Evolutionary conservation across 306 rosid genomes (phyloP).

Genomic region (Trichosanthes truncata): DNA sequence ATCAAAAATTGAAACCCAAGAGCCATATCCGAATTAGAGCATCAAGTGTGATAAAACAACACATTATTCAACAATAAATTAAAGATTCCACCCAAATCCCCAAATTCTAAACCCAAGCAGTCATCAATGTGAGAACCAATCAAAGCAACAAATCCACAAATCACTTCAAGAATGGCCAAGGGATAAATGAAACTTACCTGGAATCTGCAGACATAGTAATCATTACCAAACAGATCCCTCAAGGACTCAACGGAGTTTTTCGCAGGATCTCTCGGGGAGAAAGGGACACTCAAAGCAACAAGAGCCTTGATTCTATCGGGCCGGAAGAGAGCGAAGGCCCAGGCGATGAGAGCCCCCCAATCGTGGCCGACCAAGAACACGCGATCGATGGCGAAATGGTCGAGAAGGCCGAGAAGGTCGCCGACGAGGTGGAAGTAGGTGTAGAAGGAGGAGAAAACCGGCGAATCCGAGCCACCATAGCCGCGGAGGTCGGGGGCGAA

Average conservation of each 20-base stretch:
- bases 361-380: constrained; percentile 18
- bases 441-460: background rate
- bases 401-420: constrained; percentile 16
- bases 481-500: constrained; percentile 18
- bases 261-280: background rate
- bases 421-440: constrained; percentile 5
- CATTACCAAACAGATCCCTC: constrained; percentile 1
- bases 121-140: too few species aligned
- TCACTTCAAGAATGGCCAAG: background rate
- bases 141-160: background rate
- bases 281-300: constrained; percentile 5
- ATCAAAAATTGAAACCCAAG: background rate
- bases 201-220: constrained; percentile 8
- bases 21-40: background rate
- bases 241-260: background rate
- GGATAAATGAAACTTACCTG: background rate
- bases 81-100: too few species aligned
- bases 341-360: constrained; percentile 7
- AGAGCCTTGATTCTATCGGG: constrained; percentile 15
- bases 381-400: constrained; percentile 3
- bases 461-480: constrained; percentile 1
- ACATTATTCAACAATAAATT: background rate
- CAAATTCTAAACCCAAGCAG: too few species aligned
- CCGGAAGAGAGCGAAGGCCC: constrained; percentile 7
- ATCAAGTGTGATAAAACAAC: too few species aligned